Conservation (phyloP, 2,329 filamentous ascomycete genomes). For the Fusarium sp. region DNA sequence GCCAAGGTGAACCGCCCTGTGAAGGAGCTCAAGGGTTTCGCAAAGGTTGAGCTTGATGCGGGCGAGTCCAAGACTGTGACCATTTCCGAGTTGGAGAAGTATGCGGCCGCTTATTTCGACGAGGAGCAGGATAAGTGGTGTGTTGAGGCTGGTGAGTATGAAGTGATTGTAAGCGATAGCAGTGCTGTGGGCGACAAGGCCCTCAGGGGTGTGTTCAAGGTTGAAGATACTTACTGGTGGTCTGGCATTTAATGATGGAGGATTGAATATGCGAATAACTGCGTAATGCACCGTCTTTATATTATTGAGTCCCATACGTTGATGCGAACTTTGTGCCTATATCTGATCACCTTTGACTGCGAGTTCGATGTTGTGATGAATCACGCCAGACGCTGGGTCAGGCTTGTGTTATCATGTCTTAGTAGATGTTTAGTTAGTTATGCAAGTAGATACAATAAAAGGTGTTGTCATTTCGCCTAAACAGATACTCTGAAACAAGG, state of each 20-base stretch:
- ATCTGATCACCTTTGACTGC: no score
- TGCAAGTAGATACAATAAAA: no score
- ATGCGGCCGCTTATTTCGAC: constrained; percentile 77
- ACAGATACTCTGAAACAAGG: no score
- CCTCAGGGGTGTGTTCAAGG: constrained; percentile 65
- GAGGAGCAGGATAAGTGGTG: constrained; percentile 75
- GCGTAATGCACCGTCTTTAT: not conserved
- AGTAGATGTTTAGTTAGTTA: no score
- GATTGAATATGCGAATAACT: not conserved
- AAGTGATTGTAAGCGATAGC: constrained; percentile 70
- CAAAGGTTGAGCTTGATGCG: constrained; percentile 71
- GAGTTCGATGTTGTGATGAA: no score
- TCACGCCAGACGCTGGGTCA: no score
- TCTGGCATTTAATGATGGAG: constrained; percentile 60
- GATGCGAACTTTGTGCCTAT: not conserved
- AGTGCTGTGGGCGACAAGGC: constrained; percentile 63
- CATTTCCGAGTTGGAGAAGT: constrained; percentile 71
- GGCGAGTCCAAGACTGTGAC: constrained; percentile 69
- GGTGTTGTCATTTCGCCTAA: no score
- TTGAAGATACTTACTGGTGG: constrained; percentile 76
- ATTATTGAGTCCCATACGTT: not conserved
- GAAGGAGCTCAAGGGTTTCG: constrained; percentile 75
- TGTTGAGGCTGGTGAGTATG: constrained; percentile 74
- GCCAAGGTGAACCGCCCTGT: constrained; percentile 67
- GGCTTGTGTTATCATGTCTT: no score